Percentiles rank a stretch among this genome's conserved stretches.
Conservation (phyloP, 2,329 filamentous ascomycete genomes). For the Metarhizium humberi region DNA sequence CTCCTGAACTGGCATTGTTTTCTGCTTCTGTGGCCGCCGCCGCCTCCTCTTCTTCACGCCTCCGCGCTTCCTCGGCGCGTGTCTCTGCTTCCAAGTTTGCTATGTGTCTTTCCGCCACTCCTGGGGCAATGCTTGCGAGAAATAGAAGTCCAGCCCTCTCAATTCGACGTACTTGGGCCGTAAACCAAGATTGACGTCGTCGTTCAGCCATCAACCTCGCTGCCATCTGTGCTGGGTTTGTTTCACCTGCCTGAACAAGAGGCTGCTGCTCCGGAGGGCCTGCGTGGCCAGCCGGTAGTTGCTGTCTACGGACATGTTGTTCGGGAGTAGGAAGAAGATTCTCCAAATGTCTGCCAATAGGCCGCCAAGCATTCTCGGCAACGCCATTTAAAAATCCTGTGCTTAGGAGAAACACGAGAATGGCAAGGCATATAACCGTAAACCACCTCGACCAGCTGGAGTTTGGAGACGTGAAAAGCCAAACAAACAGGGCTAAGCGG, state of each 20-base stretch:
- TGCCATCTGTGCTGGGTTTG: conserved; percentile 41
- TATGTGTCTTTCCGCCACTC: conserved; percentile 57
- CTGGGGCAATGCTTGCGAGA: conserved; percentile 56
- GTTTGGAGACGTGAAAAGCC: conserved; percentile 53
- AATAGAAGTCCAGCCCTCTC: conserved; percentile 55
- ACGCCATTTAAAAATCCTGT: conserved; percentile 48
- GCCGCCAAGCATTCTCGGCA: conserved; percentile 45
- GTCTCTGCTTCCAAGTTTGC: conserved; percentile 45
- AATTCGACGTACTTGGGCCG: conserved; percentile 37
- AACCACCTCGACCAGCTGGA: conserved; percentile 51
- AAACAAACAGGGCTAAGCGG: conserved; percentile 50
- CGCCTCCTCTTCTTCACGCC: conserved; percentile 32
- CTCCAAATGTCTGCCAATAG: conserved; percentile 49
- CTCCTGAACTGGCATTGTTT: conserved; percentile 6
- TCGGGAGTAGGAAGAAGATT: conserved; percentile 44
- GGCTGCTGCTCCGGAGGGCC: conserved; percentile 17
- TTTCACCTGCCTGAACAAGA: conserved; percentile 18
- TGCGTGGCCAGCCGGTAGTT: conserved; percentile 13
- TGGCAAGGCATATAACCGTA: conserved; percentile 42
- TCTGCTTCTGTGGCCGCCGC: conserved; percentile 20
- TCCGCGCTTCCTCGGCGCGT: conserved; percentile 30
- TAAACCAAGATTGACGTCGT: conserved; percentile 22
- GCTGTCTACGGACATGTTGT: conserved; percentile 13
- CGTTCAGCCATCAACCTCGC: conserved; percentile 40
- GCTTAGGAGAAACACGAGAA: conserved; percentile 49